Evolutionary conservation across 73 alveolate genomes (phyloP).

Genomic region (Tetrahymena thermophila): DNA sequence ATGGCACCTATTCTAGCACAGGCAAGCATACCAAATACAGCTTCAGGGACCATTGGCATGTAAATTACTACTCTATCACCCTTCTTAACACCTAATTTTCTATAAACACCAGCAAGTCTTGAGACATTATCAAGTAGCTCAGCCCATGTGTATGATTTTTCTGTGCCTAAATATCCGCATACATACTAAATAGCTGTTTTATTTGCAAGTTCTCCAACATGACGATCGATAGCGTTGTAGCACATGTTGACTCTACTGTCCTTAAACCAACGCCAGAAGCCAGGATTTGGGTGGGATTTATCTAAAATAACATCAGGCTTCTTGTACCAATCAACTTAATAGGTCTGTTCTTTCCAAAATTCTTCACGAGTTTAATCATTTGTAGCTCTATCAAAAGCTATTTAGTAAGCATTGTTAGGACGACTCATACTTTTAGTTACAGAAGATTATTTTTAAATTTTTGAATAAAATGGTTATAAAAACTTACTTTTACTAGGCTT

Average conservation of each 20-base stretch:
- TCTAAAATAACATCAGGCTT: slow-evolving; percentile 6
- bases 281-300: background rate
- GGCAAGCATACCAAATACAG: slow-evolving; percentile 94
- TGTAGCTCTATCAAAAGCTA: slow-evolving; percentile 8
- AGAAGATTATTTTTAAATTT: background rate
- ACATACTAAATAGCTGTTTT: slow-evolving; percentile 76
- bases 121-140: slow-evolving; percentile 82
- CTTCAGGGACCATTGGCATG: slow-evolving; percentile 99
- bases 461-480: background rate
- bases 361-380: slow-evolving; percentile 1
- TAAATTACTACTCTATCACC: slow-evolving; percentile 94
- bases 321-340: slow-evolving; percentile 23
- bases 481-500: background rate
- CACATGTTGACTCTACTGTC: slow-evolving; percentile 90
- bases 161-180: slow-evolving; percentile 56
- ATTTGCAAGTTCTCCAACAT: slow-evolving; percentile 73
- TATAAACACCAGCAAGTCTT: slow-evolving; percentile 78
- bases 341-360: slow-evolving; percentile 11
- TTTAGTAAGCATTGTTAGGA: background rate
- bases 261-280: slow-evolving; percentile 33
- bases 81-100: slow-evolving; percentile 71
- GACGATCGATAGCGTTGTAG: slow-evolving; percentile 95
- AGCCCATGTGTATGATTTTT: slow-evolving; percentile 66
- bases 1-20: slow-evolving; percentile 99
- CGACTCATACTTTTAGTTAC: background rate